Base-by-base conservation (phyloP, 768 basidiomycete species). In the Lactifluus piperatus region DNA sequence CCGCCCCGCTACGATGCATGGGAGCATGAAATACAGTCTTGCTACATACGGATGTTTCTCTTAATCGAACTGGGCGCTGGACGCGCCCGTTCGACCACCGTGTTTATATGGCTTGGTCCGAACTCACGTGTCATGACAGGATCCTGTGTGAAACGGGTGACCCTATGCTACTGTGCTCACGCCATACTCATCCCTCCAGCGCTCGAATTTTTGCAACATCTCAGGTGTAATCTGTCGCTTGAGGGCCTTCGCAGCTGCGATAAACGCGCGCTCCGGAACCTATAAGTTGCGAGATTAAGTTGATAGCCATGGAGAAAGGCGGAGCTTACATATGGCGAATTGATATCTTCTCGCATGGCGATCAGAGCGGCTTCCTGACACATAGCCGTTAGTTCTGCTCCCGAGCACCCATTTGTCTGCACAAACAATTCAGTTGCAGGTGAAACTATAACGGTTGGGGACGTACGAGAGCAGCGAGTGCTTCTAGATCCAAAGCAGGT, bases 351-450 rank as follows among this genome's bases (percentile, higher is more conserved):
- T 64, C 89, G 85, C 97, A 99, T 98, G 0, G 94, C 90, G 54
- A 86, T 69, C 62, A 98, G 71, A 0, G 95, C 97, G 4, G 97
- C 97, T 71, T 99, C 95, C 72, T 98, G 97, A 69, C 94, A 98
- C 45, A 98, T 79, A 9, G 88, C 85, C 6, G 83, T 79, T 34
- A 98, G 84, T 71, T 99, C 97, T 5, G 97, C 97, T 5, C 97
- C 97, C 20, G 94, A 98, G 69, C 93, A 99, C 1, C 95, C 97
- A 10, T 88, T 84, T 1, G 94, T 89, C 97, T 98, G 67, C 14
- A 49, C 9, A 54, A 41, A 51, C 13, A 20, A 62, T 48, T n/a
- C 22, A 50, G 46, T 20, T 14, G 26, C 43, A 6, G 27, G 20
- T 24, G 22, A 22, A 29, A 51, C 27, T 43, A 8, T 30, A 26